Conservation (phyloP, 2,329 filamentous ascomycete genomes). For the Orbilia oligospora region DNA sequence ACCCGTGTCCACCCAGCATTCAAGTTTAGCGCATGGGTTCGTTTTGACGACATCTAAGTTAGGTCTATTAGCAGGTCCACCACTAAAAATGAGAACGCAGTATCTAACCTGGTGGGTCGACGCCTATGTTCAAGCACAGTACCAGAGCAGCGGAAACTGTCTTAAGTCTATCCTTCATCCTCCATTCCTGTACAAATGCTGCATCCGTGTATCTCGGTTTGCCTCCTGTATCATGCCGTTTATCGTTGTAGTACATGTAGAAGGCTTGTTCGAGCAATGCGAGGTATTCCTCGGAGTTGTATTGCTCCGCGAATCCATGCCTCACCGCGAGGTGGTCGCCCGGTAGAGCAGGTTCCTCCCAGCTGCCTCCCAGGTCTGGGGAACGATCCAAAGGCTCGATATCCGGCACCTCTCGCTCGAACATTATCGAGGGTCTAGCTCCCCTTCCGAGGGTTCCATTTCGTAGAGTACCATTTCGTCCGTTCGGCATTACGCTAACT, state of each 20-base stretch:
- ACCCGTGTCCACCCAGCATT: constrained; percentile 96
- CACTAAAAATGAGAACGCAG: constrained; percentile 5
- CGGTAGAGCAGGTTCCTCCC: constrained; percentile 69
- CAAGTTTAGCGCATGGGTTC: constrained; percentile 89
- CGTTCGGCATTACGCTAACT: constrained; percentile 28
- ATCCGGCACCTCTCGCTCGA: background rate
- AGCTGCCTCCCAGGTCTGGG: constrained; percentile 24
- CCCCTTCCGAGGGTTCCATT: constrained; percentile 21
- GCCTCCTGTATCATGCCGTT: constrained; percentile 93
- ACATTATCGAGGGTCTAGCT: background rate
- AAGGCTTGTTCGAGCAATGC: constrained; percentile 90
- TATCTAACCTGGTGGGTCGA: constrained; percentile 91
- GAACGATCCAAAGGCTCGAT: background rate
- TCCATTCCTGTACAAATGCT: constrained; percentile 86
- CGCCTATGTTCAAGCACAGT: constrained; percentile 95
- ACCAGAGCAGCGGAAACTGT: constrained; percentile 95
- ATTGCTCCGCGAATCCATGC: constrained; percentile 93
- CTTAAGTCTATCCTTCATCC: constrained; percentile 95
- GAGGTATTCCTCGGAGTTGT: constrained; percentile 90
- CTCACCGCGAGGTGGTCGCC: constrained; percentile 67
- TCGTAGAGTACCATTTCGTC: constrained; percentile 43
- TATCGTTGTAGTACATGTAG: constrained; percentile 99
- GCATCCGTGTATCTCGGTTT: constrained; percentile 74
- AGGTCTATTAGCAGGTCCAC: constrained; percentile 23
- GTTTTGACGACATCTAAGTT: constrained; percentile 78